These are phyloP conservation scores for Pseudogymnoascus sp. DNA, from an alignment of 2,329 filamentous ascomycete species.

Conservation along the genomic window DNA sequence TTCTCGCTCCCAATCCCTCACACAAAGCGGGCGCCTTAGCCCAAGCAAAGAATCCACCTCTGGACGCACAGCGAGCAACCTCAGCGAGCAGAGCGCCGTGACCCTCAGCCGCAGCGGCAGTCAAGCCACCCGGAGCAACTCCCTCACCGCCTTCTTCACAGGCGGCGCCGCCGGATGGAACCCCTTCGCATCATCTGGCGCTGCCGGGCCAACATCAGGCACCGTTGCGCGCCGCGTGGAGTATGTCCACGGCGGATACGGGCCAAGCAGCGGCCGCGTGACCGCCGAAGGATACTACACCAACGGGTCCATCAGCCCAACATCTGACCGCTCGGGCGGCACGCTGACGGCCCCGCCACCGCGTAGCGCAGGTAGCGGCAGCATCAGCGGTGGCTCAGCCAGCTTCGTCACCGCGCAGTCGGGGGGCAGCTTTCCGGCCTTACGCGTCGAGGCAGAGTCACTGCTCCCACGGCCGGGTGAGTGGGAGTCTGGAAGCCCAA, in stretches of 20 bases:
- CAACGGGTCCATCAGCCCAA: neutral
- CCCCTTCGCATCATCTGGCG: neutral
- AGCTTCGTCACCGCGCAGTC: constrained; percentile 29
- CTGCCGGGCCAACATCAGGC: neutral
- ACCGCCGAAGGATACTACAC: neutral
- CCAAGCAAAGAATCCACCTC: constrained; percentile 26
- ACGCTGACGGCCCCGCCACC: constrained; percentile 15
- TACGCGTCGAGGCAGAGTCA: constrained; percentile 27
- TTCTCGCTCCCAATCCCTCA: constrained; percentile 23
- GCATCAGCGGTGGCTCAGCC: neutral
- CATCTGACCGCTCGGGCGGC: neutral
- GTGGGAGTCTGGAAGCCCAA: constrained; percentile 42
- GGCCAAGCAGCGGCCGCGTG: neutral
- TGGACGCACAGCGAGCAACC: constrained; percentile 30
- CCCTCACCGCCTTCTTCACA: constrained; percentile 13
- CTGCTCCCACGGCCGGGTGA: constrained; percentile 27
- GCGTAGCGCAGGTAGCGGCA: constrained; percentile 23
- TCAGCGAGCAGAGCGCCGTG: constrained; percentile 29
- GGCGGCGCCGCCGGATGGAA: constrained; percentile 17
- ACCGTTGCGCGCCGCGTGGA: neutral
- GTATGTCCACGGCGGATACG: neutral
- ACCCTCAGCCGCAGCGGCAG: constrained; percentile 21
- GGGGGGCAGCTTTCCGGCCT: constrained; percentile 20
- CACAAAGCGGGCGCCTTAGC: constrained; percentile 25
- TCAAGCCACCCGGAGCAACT: constrained; percentile 3